These are phyloP conservation scores for Themeda triandra DNA, from an alignment of 176 grass and related monocot genomes.

Conservation along the genomic window DNA sequence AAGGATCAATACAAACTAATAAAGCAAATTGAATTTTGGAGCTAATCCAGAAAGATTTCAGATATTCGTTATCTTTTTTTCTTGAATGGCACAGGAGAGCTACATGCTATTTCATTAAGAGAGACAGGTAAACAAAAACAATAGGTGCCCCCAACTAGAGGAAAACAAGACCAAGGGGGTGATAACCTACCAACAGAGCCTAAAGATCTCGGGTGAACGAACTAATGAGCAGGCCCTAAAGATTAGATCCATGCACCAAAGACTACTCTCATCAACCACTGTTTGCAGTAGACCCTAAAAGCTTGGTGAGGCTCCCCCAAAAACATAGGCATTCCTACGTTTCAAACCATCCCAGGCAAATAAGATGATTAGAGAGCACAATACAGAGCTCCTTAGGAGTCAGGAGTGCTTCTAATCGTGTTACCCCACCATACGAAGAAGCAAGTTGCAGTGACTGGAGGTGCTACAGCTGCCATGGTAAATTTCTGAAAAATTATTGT, in stretches of 20 bases:
- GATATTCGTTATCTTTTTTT: neutral
- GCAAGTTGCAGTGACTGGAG: neutral
- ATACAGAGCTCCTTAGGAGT: neutral
- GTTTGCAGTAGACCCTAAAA: neutral
- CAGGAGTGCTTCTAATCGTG: neutral
- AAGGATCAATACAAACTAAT: constrained; percentile 26
- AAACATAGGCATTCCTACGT: neutral
- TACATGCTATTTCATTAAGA: neutral
- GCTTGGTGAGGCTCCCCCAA: neutral
- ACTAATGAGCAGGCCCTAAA: neutral
- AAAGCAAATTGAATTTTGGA: neutral
- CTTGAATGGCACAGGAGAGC: neutral
- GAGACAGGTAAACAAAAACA: neutral
- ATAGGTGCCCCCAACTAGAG: neutral
- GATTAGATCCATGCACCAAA: neutral
- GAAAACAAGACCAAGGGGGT: neutral
- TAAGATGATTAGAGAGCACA: neutral
- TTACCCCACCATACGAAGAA: neutral
- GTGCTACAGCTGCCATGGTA: neutral
- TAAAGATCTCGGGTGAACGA: neutral
- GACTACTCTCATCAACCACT: neutral
- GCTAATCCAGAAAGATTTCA: neutral
- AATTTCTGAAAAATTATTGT: neutral
- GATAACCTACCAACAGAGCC: neutral
- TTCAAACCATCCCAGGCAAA: neutral